Base-by-base conservation (phyloP, 805 yeast genomes). In the Blastobotrys americana region DNA sequence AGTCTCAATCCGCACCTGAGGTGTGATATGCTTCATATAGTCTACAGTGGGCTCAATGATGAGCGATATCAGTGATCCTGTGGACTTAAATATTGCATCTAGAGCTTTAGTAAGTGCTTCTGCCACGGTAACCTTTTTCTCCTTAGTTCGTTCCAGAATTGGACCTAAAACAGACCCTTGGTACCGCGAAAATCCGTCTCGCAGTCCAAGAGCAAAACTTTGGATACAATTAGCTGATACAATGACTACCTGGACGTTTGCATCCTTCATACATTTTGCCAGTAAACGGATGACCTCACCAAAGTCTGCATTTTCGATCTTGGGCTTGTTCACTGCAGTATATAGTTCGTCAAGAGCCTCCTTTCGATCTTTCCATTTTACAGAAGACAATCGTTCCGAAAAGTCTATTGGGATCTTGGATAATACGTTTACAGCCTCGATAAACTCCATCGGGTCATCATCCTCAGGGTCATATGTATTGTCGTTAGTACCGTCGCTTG, bases 291-390 rank as follows among this genome's bases (percentile, higher is more conserved):
- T 64, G n/a, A 89, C 62, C 2, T 72, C 80, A 4, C 72, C 51
- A 61, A 81, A 87, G 59, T 89, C 94, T 43, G 69, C 84, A 27
- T 68, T 70, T 5, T 68, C 64, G 37, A 80, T 68, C 1, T 77
- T 77, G 37, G 82, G 78, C 9, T 68, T 65, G 27, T 69, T 72
- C 25, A 61, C 51, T 2, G 75, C 71, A 2, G 45, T 47, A 5
- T 45, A 41, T 6, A 73, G 59, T 50, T 79, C 88, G 39, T 85
- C 90, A 45, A 93, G 69, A 0, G 76, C 86, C 53, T 85, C 96
- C 46, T 84, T 87, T 50, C 98, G 73, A 42, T 89, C 97, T 58
- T 88, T 87, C 98, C 98, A 93, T 56, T 82, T 80, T 0, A 79
- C 49, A 1, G 89, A 80, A 1, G 69, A 60, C 25, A 87, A 65